Evolutionary conservation across 306 rosid genomes (phyloP), one percentile per base, ranked within the genome.

Genomic region (Neltuma alba): DNA sequence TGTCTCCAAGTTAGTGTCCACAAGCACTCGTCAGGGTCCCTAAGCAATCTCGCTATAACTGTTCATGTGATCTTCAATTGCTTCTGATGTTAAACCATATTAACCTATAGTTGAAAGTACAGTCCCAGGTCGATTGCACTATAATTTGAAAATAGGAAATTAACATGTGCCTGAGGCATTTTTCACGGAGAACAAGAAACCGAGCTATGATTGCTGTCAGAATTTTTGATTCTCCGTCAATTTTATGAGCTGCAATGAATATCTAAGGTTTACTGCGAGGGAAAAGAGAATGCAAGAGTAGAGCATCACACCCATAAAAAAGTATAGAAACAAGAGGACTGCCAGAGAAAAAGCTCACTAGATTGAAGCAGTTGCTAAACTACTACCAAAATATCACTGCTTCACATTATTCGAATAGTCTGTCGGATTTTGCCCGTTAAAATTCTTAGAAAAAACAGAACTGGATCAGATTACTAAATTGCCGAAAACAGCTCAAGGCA

Each of bases 241-340:
- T 40, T 4, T 42, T 64, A 25, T 33, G 55, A 31, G 61, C 48
- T 52, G 62, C 50, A 42, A 34, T 5, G 37, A 18, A n/a, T 21
- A 11, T 60, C 44, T 74, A 31, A 65, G 55, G 55, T 54, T 16
- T 41, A 40, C 68, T 30, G 12, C 44, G 57, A 65, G 42, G 38
- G 67, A 38, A 47, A 83, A 50, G 36, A 31, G 25, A 65, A 79
- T 8, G 14, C 78, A 75, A 74, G 55, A 64, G 15, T 34, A 16
- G 65, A 65, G 21, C 9, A 40, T 23, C 73, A 28, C 11, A 21
- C 20, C 15, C 28, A 62, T n/a, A 28, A 10, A 31, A 30, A 75
- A 13, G 11, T 31, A 9, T 14, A 6, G 12, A 20, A 18, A 67
- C 33, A 21, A 65, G 57, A 74, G n/a, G 9, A 3, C 44, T 25